Evolutionary conservation across 2,329 filamentous ascomycete genomes (phyloP).

Genomic region (Gnomoniopsis sp.): DNA sequence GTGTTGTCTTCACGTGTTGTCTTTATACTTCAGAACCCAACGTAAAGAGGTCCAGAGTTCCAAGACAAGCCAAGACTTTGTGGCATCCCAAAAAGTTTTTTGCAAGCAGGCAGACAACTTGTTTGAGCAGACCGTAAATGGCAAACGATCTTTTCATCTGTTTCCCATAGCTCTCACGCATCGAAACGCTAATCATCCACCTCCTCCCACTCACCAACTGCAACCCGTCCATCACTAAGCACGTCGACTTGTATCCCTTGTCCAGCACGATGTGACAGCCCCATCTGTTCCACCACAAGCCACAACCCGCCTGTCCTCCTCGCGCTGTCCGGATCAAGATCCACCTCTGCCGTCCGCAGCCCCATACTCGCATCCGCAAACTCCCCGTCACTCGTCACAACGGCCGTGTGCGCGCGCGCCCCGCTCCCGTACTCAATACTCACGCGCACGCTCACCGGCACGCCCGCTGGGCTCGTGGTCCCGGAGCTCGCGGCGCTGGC

Average conservation of each 20-base stretch:
- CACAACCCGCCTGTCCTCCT: constrained; percentile 57
- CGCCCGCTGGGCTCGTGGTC: constrained; percentile 19
- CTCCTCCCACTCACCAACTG: constrained; percentile 36
- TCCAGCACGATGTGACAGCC: constrained; percentile 37
- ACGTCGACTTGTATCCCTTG: constrained; percentile 41
- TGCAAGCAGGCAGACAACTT: too few relatives aligned
- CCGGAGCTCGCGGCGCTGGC: constrained; percentile 29
- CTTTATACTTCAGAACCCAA: too few relatives aligned
- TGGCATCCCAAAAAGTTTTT: too few relatives aligned
- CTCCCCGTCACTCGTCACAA: constrained; percentile 66
- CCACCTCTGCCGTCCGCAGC: constrained; percentile 69
- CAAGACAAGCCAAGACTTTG: too few relatives aligned
- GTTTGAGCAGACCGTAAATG: too few relatives aligned
- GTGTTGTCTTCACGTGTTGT: too few relatives aligned
- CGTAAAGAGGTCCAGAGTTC: too few relatives aligned
- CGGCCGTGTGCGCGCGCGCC: constrained; percentile 62
- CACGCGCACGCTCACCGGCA: constrained; percentile 54
- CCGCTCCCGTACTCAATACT: constrained; percentile 72
- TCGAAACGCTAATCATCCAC: constrained; percentile 5
- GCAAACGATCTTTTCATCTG: too few relatives aligned
- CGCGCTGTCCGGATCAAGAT: constrained; percentile 64
- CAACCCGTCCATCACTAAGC: constrained; percentile 30
- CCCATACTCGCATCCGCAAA: constrained; percentile 67
- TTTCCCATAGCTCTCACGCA: background rate
- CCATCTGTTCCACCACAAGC: constrained; percentile 79